phyloP scores from a whole-genome alignment of 768 basidiomycete genomes.

The Pulveroboletus frians region DNA sequence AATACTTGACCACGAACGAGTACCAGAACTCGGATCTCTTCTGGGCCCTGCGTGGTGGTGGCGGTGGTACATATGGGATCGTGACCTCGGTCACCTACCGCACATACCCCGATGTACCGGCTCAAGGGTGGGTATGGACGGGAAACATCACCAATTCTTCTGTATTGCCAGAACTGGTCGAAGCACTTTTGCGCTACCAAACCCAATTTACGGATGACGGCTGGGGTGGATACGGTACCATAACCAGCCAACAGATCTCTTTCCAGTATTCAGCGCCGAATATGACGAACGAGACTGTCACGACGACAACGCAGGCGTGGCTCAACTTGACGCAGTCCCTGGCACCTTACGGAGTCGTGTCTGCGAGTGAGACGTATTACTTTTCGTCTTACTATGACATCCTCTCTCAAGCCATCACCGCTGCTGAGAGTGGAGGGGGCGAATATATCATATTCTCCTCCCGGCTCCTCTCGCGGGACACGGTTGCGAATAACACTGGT shows the following conservation, averaged over 20 bases:
- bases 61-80: conserved; percentile 45
- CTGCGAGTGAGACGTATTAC: conserved; percentile 21
- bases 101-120: conserved; percentile 36
- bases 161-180: conserved; percentile 26
- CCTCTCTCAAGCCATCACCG: too few relatives aligned
- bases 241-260: background rate
- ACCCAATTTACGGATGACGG: conserved; percentile 36
- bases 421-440: conserved; percentile 8
- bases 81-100: conserved; percentile 43
- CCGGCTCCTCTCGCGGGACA: conserved; percentile 31
- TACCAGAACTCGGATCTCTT: conserved; percentile 43
- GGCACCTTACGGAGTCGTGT: conserved; percentile 15
- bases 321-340: conserved; percentile 18
- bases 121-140: conserved; percentile 25
- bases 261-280: conserved; percentile 26
- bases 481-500: conserved; percentile 18
- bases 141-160: conserved; percentile 29
- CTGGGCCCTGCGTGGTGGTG: conserved; percentile 51
- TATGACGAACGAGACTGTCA: conserved; percentile 30
- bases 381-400: conserved; percentile 9
- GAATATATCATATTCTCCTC: conserved; percentile 11
- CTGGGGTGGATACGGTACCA: conserved; percentile 39
- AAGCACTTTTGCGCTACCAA: conserved; percentile 33
- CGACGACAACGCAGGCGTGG: conserved; percentile 31
- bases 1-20: conserved; percentile 36